A percentile compares a stretch with the other conserved stretches of the same genome.
phyloP scores from a whole-genome alignment of 2,329 filamentous ascomycete species.

The Cercospora sp. region DNA sequence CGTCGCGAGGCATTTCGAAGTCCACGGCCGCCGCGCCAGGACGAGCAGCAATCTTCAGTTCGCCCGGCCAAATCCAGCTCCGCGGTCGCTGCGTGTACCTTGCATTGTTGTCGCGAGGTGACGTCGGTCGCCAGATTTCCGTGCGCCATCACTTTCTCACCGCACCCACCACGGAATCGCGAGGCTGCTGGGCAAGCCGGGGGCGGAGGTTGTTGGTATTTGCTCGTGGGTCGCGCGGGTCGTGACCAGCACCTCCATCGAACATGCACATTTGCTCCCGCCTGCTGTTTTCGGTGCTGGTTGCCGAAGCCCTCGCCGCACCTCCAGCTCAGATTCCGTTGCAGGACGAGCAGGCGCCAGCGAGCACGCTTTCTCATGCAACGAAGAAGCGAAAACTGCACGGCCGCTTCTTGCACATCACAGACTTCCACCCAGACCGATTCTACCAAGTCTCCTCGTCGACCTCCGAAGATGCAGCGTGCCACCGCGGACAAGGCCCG shows the following conservation, averaged over 20 bases:
- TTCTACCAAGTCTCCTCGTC: slow-evolving; percentile 80
- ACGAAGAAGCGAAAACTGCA: slow-evolving; percentile 37
- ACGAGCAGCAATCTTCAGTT: background rate
- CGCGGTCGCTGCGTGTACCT: background rate
- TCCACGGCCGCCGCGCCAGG: background rate
- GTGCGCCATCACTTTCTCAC: background rate
- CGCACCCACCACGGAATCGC: background rate
- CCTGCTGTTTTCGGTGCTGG: slow-evolving; percentile 15
- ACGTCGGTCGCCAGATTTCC: slow-evolving; percentile 4
- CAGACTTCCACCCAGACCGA: slow-evolving; percentile 92
- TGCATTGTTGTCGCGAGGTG: background rate
- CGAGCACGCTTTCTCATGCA: background rate
- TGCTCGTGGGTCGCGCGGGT: background rate
- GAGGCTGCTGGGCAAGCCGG: background rate
- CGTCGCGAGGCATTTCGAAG: background rate
- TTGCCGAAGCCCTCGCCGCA: slow-evolving; percentile 21
- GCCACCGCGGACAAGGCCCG: slow-evolving; percentile 74
- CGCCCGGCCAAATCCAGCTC: background rate
- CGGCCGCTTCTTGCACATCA: slow-evolving; percentile 85
- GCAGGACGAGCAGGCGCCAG: background rate
- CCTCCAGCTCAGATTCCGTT: slow-evolving; percentile 25
- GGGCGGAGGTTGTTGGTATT: background rate
- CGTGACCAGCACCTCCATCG: background rate
- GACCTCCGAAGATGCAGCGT: slow-evolving; percentile 66
- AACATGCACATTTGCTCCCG: slow-evolving; percentile 7